Evolutionary conservation across 306 rosid genomes (phyloP).

Genomic region (Albizia julibrissin): DNA sequence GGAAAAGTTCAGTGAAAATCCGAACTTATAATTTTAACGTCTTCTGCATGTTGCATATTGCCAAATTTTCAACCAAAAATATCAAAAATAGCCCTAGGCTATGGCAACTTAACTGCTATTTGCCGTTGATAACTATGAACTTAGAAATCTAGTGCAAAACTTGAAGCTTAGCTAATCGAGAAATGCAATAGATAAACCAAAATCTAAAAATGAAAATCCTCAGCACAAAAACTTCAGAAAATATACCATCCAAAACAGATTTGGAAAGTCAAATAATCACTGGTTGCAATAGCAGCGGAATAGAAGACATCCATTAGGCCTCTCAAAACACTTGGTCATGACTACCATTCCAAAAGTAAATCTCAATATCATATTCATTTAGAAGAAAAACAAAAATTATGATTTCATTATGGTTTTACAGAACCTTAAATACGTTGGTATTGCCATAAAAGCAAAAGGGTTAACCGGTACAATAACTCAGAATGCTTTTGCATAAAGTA

Average conservation of each 20-base stretch:
- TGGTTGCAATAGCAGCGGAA: not conserved
- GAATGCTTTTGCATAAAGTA: too few species aligned
- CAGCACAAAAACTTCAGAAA: not conserved
- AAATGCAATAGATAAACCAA: constrained; percentile 2
- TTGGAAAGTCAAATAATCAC: not conserved
- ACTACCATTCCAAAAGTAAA: not conserved
- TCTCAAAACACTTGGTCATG: not conserved
- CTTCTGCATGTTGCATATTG: constrained; percentile 6
- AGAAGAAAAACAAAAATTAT: too few species aligned
- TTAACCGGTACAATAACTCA: too few species aligned
- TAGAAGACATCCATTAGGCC: not conserved
- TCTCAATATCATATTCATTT: not conserved
- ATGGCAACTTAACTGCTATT: not conserved
- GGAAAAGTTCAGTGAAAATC: constrained; percentile 9
- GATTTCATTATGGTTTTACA: too few species aligned
- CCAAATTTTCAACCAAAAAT: not conserved
- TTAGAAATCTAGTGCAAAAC: not conserved
- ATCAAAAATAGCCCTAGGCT: not conserved
- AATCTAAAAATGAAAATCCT: constrained; percentile 19
- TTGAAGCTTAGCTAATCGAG: not conserved
- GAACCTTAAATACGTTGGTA: too few species aligned
- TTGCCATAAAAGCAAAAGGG: too few species aligned
- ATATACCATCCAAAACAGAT: not conserved
- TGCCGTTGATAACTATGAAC: not conserved
- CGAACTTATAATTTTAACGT: not conserved